Base-by-base conservation (phyloP, 2,329 filamentous ascomycete genomes). In the Aureobasidium sp. region DNA sequence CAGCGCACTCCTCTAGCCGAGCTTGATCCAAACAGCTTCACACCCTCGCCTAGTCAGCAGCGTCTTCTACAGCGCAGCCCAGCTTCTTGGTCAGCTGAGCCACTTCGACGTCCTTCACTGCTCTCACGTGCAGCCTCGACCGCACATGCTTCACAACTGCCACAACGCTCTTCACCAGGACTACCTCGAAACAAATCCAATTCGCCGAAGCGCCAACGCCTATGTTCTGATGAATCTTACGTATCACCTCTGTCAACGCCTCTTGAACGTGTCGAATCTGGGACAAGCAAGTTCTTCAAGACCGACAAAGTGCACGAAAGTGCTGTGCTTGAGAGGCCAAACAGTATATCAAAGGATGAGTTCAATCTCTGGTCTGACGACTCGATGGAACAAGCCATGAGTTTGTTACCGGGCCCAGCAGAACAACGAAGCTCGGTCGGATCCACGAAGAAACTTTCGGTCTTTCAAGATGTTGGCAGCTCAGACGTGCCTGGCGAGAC, bases 11-110 rank as follows among this genome's bases (percentile, higher is more conserved):
- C 86, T 11, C 76, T 89, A 62, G 84, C 83, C 25, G 86, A 89
- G 69, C 74, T 89, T 27, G 85, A 88, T 69, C 83, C 84, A 0
- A 89, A 89, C 68, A 81, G 77, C 63, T 85, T 89, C 69, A 86
- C 83, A 0, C 84, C 83, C 27, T 87, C 86, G 9, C 85, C 85
- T 25, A 86, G 80, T 66, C 86, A 88, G 68, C 83, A 84, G 69
- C 76, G 77, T 30, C 71, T 86, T 11, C 72, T 88, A 29, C 76
- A 82, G 45, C 81, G 86, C 68, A 74, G 75, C 54, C 78, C 75
- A 45, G 76, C 70, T 27, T 79, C 81, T 13, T 87, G 84, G 85
- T 76, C 78, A 53, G 77, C 83, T 32, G 78, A 77, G 32, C 61
- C 68, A 69, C 11, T 37, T 16, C 34, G 57, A n/a, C 76, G 71